Percentiles rank a stretch among this genome's conserved stretches.
Evolutionary conservation across 2,329 filamentous ascomycete species (phyloP).

Genomic region (Fusarium sp.): DNA sequence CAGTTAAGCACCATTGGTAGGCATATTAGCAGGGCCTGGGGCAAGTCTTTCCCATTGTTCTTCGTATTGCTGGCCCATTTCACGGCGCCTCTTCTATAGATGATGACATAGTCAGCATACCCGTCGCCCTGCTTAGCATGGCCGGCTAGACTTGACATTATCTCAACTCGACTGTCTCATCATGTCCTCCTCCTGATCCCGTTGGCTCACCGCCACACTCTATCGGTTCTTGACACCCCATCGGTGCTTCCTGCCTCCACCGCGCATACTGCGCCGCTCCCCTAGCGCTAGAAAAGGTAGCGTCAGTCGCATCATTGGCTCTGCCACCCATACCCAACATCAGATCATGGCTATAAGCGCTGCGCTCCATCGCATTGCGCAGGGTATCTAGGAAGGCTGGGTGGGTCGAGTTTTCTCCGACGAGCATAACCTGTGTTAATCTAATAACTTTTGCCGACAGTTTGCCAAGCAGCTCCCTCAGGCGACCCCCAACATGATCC

Average conservation of each 20-base stretch:
- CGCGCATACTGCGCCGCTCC: conserved; percentile 3
- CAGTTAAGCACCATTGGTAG: no score
- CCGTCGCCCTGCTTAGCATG: no score
- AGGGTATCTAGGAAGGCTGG: conserved; percentile 5
- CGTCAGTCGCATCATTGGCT: background rate
- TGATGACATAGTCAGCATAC: no score
- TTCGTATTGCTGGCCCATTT: no score
- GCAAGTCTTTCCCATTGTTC: no score
- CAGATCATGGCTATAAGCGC: background rate
- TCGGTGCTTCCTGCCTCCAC: conserved; percentile 7
- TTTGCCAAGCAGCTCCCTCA: background rate
- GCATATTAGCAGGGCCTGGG: no score
- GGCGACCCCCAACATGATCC: background rate
- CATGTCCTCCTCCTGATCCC: background rate
- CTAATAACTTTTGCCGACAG: no score
- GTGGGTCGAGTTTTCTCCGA: conserved; percentile 19
- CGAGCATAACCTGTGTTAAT: background rate
- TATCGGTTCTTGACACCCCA: background rate
- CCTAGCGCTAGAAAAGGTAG: conserved; percentile 1
- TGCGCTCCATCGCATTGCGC: background rate
- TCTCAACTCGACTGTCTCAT: no score
- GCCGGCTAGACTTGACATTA: no score
- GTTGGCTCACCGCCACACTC: background rate
- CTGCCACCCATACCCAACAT: background rate
- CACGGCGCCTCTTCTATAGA: no score